These are phyloP conservation scores for Amanita rimosa DNA, from an alignment of 768 basidiomycete genomes.

Conservation along the genomic window DNA sequence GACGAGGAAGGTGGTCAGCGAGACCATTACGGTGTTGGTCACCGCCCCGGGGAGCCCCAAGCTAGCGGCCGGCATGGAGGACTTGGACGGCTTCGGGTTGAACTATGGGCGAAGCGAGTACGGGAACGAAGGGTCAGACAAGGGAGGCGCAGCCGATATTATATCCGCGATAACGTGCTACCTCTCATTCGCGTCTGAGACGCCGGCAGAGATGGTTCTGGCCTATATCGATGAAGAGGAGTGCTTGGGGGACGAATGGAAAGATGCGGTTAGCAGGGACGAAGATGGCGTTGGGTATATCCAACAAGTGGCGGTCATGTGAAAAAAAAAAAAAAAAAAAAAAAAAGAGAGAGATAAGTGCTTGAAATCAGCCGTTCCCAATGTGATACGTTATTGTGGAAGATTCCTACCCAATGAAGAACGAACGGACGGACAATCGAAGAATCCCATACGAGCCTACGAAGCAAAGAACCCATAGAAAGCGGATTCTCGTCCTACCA, in stretches of 20 bases:
- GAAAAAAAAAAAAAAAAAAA: no score
- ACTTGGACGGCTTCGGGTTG: neutral
- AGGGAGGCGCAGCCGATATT: constrained; percentile 12
- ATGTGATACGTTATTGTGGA: neutral
- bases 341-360: no score
- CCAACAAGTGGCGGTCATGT: constrained; percentile 9
- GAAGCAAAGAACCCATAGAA: constrained; percentile 3
- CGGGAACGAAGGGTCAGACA: neutral
- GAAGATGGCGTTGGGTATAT: constrained; percentile 10
- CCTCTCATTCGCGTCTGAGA: constrained; percentile 15
- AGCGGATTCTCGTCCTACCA: neutral
- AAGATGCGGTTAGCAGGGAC: constrained; percentile 10
- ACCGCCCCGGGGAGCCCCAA: constrained; percentile 11
- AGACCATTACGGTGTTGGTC: constrained; percentile 12
- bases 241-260: constrained; percentile 12
- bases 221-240: constrained; percentile 13
- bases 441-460: neutral
- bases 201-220: constrained; percentile 11
- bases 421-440: neutral
- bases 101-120: neutral
- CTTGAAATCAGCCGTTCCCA: no score
- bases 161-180: constrained; percentile 16
- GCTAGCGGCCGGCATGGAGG: neutral
- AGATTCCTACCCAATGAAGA: neutral
- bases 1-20: constrained; percentile 6